These are phyloP conservation scores for Trametes maxima DNA, from an alignment of 768 basidiomycete species.

Conservation along the genomic window DNA sequence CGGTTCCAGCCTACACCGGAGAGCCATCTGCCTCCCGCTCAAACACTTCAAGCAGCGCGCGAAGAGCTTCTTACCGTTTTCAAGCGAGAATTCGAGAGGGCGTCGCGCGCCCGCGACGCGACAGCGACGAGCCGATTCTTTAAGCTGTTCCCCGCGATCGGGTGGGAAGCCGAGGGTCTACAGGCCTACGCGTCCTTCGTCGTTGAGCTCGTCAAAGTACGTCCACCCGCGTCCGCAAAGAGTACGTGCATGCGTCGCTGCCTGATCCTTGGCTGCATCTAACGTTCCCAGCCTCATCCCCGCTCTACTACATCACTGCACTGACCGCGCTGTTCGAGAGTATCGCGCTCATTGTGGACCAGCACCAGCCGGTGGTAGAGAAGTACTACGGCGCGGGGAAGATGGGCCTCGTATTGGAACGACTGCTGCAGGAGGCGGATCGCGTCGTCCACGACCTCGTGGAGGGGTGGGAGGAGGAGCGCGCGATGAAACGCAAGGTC, in stretches of 20 bases:
- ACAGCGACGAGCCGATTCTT: constrained; percentile 91
- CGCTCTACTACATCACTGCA: constrained; percentile 87
- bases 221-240: constrained; percentile 79
- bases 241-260: constrained; percentile 47
- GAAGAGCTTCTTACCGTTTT: constrained; percentile 78
- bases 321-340: constrained; percentile 93
- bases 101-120: constrained; percentile 80
- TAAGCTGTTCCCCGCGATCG: constrained; percentile 94
- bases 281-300: constrained; percentile 72
- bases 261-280: constrained; percentile 15
- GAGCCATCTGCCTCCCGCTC: constrained; percentile 81
- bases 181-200: constrained; percentile 94
- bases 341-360: constrained; percentile 94
- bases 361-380: constrained; percentile 96
- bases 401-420: constrained; percentile 78
- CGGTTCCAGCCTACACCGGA: constrained; percentile 81
- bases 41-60: constrained; percentile 77
- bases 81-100: constrained; percentile 76
- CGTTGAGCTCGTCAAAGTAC: constrained; percentile 81
- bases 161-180: constrained; percentile 90
- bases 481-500: constrained; percentile 80
- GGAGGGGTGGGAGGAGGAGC: constrained; percentile 90
- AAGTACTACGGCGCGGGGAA: constrained; percentile 94
- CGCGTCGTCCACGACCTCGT: constrained; percentile 74
- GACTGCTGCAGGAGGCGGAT: constrained; percentile 86